A percentile compares a stretch with the other conserved stretches of the same genome.
Evolutionary conservation across 176 grass and related monocot genomes (phyloP).

Genomic region (Hyparrhenia diplandra): DNA sequence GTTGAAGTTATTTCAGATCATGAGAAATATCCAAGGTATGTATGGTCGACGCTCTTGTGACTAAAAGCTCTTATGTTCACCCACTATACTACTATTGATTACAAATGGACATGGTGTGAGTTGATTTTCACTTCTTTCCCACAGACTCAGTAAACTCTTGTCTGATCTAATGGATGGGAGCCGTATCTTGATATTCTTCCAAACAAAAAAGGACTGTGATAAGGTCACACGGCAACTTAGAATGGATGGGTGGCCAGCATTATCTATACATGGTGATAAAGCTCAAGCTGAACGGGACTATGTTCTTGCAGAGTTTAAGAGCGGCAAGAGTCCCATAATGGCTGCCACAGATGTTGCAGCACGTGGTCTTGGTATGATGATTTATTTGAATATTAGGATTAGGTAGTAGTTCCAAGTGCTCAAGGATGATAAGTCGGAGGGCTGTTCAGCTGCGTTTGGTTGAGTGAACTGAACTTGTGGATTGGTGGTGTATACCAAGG

Average conservation of each 20-base stretch:
- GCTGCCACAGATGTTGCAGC: slow-evolving; percentile 97
- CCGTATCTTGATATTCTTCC: slow-evolving; percentile 89
- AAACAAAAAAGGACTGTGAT: slow-evolving; percentile 96
- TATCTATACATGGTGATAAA: slow-evolving; percentile 99
- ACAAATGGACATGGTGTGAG: neutral
- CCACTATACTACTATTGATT: neutral
- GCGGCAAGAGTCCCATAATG: slow-evolving; percentile 94
- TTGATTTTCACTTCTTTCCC: slow-evolving; percentile 22
- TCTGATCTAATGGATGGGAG: slow-evolving; percentile 86
- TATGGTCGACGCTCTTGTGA: neutral
- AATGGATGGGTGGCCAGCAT: slow-evolving; percentile 96
- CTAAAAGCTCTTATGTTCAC: neutral
- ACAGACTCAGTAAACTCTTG: slow-evolving; percentile 86
- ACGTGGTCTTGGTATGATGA: slow-evolving; percentile 98
- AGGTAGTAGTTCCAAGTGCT: slow-evolving; percentile 52
- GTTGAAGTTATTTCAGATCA: slow-evolving; percentile 81
- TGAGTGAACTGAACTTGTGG: slow-evolving; percentile 89
- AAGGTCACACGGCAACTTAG: slow-evolving; percentile 90
- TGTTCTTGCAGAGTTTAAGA: slow-evolving; percentile 94
- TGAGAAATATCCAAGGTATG: slow-evolving; percentile 91
- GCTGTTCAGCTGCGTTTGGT: slow-evolving; percentile 84
- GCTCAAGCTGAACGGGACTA: slow-evolving; percentile 91
- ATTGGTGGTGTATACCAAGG: slow-evolving; percentile 86
- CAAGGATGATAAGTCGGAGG: slow-evolving; percentile 77
- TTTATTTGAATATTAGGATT: slow-evolving; percentile 71